phyloP scores from a whole-genome alignment of 73 alveolate species.

The Symbiodinium natans region DNA sequence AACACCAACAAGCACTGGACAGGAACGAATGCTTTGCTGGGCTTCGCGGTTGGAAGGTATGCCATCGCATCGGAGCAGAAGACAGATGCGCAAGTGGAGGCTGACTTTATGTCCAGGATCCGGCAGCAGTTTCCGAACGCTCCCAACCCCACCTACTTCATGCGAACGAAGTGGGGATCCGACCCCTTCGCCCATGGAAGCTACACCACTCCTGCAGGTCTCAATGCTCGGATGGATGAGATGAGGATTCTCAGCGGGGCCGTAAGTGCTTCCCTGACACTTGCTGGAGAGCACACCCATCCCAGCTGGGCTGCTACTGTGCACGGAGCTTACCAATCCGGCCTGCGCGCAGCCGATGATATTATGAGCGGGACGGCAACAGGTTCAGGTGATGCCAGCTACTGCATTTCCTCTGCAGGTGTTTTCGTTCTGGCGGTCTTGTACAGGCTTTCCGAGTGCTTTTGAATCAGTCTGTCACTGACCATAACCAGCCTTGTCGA shows the following conservation, averaged over 20 bases:
- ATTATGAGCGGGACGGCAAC: conserved; percentile 22
- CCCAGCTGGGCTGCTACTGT: conserved; percentile 66
- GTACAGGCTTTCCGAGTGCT: background rate
- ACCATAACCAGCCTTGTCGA: background rate
- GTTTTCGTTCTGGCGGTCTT: background rate
- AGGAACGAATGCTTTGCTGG: conserved; percentile 38
- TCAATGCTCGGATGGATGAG: conserved; percentile 5
- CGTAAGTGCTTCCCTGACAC: conserved; percentile 47
- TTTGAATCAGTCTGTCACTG: background rate
- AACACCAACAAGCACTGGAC: conserved; percentile 45
- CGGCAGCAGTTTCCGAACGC: conserved; percentile 69
- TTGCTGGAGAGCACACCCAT: conserved; percentile 69
- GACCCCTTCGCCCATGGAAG: conserved; percentile 30
- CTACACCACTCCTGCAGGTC: background rate
- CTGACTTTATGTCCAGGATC: conserved; percentile 44
- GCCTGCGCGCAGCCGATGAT: conserved; percentile 66
- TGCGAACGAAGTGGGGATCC: conserved; percentile 28
- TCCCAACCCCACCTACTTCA: conserved; percentile 33
- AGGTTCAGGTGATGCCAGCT: background rate
- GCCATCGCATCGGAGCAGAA: conserved; percentile 70
- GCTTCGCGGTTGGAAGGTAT: conserved; percentile 44
- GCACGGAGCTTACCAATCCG: conserved; percentile 67
- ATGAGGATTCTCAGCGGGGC: background rate
- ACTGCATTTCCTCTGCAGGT: background rate
- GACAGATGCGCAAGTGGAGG: conserved; percentile 80